Evolutionary conservation across 202 grass and related monocot species (phyloP).

Genomic region (Hordeum pubiflorum): DNA sequence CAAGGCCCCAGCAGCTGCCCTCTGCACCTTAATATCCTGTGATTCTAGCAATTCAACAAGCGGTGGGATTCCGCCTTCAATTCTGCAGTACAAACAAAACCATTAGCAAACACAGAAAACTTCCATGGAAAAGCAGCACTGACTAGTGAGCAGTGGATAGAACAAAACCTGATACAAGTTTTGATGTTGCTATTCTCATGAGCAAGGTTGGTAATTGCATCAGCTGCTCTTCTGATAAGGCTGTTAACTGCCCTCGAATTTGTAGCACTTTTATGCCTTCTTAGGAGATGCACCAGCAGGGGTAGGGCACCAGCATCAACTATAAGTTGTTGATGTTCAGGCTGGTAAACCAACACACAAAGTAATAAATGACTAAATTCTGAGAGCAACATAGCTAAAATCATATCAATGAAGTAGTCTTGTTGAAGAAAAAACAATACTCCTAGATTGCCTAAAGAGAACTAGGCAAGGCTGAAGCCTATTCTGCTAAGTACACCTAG

Average conservation of each 20-base stretch:
- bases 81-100: constrained; percentile 46
- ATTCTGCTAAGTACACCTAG: background rate
- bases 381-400: constrained; percentile 10
- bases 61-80: constrained; percentile 96
- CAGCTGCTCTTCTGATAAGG: constrained; percentile 93
- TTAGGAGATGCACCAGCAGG: constrained; percentile 72
- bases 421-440: constrained; percentile 9
- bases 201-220: constrained; percentile 99
- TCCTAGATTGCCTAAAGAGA: background rate
- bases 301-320: constrained; percentile 96
- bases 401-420: background rate
- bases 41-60: constrained; percentile 93
- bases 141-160: background rate
- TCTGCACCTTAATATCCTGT: constrained; percentile 94
- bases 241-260: constrained; percentile 85
- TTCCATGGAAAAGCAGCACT: background rate
- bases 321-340: constrained; percentile 98
- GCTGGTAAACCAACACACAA: constrained; percentile 47
- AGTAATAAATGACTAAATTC: constrained; percentile 18
- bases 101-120: constrained; percentile 25
- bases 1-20: constrained; percentile 90
- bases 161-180: constrained; percentile 80
- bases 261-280: constrained; percentile 58
- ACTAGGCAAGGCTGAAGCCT: background rate
- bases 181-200: constrained; percentile 99